A percentile compares a stretch with the other conserved stretches of the same genome.
Conservation (phyloP, 2,329 filamentous ascomycete species). For the Aspergillus ochraceoroseus region DNA sequence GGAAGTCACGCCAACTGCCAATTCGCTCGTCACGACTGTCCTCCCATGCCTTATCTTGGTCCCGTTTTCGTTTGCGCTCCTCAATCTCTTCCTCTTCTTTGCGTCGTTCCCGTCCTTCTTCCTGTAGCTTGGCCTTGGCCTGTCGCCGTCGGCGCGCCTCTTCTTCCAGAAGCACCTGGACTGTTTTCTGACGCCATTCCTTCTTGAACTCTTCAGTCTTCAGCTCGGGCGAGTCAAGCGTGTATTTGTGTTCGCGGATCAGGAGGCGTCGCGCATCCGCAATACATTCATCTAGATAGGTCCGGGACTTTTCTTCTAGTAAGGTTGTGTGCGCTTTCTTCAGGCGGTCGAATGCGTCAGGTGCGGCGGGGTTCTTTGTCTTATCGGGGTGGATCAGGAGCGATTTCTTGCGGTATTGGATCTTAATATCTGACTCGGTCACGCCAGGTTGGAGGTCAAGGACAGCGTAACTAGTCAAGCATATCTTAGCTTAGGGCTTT, state of each 20-base stretch:
- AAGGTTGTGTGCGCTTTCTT: conserved; percentile 91
- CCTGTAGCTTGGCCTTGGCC: conserved; percentile 90
- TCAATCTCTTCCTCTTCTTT: conserved; percentile 81
- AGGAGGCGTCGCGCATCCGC: conserved; percentile 92
- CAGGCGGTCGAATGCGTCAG: conserved; percentile 92
- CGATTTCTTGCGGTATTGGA: conserved; percentile 93
- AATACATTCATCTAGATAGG: conserved; percentile 85
- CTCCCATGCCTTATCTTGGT: conserved; percentile 95
- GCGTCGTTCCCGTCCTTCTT: conserved; percentile 84
- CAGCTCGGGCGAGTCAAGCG: conserved; percentile 76
- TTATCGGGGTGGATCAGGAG: conserved; percentile 98
- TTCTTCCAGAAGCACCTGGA: conserved; percentile 85
- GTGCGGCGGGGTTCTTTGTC: conserved; percentile 81
- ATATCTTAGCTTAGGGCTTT: conserved; percentile 4
- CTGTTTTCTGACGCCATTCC: conserved; percentile 86
- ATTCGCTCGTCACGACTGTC: conserved; percentile 85
- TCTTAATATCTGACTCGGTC: conserved; percentile 92
- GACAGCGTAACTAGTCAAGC: conserved; percentile 67
- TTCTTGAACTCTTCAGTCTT: conserved; percentile 74
- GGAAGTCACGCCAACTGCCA: conserved; percentile 87
- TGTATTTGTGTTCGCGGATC: conserved; percentile 92
- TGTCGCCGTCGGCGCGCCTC: conserved; percentile 79
- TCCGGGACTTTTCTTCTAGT: conserved; percentile 89
- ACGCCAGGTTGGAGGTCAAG: conserved; percentile 94
- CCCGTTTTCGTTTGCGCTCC: conserved; percentile 74